Evolutionary conservation across 306 rosid genomes (phyloP).

Genomic region (Vachellia pachyceras): DNA sequence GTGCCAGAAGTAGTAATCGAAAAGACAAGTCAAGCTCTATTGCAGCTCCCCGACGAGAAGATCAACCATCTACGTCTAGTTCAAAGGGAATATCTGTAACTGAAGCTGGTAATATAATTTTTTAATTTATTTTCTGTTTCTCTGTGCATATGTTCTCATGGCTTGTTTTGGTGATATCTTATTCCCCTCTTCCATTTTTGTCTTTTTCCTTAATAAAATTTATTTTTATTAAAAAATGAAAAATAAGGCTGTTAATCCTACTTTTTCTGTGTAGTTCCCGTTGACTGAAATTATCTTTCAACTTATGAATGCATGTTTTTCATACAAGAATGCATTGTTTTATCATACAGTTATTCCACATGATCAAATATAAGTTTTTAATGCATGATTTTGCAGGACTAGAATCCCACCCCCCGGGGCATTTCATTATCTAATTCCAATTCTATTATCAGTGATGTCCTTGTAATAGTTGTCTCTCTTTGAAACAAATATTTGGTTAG

Average conservation of each 20-base stretch:
- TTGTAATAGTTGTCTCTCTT: not conserved
- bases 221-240: not conserved
- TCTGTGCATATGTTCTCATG: not conserved
- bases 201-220: not conserved
- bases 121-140: not conserved
- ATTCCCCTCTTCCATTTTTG: not conserved
- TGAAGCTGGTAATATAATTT: conserved; percentile 56
- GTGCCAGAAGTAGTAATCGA: conserved; percentile 52
- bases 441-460: not conserved
- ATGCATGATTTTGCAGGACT: no score
- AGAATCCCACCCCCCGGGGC: no score
- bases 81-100: conserved; percentile 59
- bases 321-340: not conserved
- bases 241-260: not conserved
- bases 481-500: not conserved
- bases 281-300: conserved; percentile 22
- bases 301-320: conserved; percentile 17
- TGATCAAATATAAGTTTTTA: not conserved
- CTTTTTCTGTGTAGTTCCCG: not conserved
- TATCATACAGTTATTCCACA: not conserved
- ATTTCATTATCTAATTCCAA: no score
- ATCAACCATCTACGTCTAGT: conserved; percentile 59
- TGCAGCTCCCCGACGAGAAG: conserved; percentile 65
- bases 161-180: not conserved
- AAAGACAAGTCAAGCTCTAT: conserved; percentile 69